Evolutionary conservation across 148 eudicot genomes (phyloP), one percentile per base, ranked within the genome.

Genomic region (Oxyria digyna): DNA sequence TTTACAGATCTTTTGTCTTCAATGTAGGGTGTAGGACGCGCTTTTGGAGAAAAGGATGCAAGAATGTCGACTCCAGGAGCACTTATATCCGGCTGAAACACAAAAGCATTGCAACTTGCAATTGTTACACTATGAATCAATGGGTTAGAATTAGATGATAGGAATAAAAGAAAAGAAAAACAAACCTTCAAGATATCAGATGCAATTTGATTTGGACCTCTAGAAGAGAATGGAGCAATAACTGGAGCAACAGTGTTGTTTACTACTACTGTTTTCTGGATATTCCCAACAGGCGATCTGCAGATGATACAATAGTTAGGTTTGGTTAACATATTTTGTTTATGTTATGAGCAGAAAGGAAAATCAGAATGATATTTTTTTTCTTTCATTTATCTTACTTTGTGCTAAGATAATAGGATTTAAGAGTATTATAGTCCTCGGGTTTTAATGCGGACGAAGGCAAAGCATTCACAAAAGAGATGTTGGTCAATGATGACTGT

Each of bases 11-110:
- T 75, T 13, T 46, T 62, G 71, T 86, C 87, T 0, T 0, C 1
- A 0, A 0, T 4, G 11, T 0, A 0, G 0, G 33, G 10, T 9
- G 84, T 15, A 10, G 67, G 46, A 7, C 72, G 0, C 23, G 59
- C 87, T 11, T 8, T 8, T 0, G 83, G 85, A 12, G 89, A 77
- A 57, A 0, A 89, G 15, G 86, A 89, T 0, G 96, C 91, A 67
- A 89, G 42, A 50, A 87, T 85, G 42, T 78, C 81, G 1, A 87
- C 82, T 38, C 96, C 96, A 1, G 91, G 96, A 37, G 89, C 91
- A n/a, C 74, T 75, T 38, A 87, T 80, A 73, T 89, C 91, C 17
- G 96, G 96, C 96, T 89, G 76, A 48, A 73, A 1, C 4, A n/a
- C n/a, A n/a, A n/a, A 0, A 15, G 0, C 8, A 20, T 49, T 49